phyloP scores from a whole-genome alignment of 495 filamentous ascomycete species.

The Aspergillus baeticus region DNA sequence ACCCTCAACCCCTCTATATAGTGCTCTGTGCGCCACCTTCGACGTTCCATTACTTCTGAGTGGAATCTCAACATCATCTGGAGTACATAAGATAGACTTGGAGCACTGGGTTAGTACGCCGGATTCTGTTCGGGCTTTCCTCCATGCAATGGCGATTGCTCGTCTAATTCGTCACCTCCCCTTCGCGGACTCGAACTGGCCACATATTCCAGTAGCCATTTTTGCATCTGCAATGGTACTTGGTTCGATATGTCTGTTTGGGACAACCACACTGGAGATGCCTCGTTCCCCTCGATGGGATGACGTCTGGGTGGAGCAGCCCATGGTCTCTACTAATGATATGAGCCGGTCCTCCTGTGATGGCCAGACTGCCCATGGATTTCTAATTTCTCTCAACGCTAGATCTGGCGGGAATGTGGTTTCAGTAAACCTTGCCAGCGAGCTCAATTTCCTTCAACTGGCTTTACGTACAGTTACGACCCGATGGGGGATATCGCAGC shows the following conservation, averaged over 20 bases:
- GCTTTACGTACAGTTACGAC: conserved; percentile 14
- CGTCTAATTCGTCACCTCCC: conserved; percentile 16
- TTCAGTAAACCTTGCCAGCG: conserved; percentile 6
- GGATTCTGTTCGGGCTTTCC: no score
- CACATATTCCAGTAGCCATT: conserved; percentile 17
- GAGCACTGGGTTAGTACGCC: no score
- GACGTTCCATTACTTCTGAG: conserved; percentile 7
- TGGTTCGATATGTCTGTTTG: conserved; percentile 8
- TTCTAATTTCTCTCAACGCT: no score
- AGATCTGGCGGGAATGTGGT: background rate
- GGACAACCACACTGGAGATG: background rate
- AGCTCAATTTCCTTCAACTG: conserved; percentile 14
- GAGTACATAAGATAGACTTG: background rate
- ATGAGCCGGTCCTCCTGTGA: background rate
- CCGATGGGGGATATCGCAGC: conserved; percentile 12
- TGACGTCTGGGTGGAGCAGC: background rate
- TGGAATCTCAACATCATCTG: background rate
- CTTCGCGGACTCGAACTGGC: conserved; percentile 10
- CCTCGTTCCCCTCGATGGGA: background rate
- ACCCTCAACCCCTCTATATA: conserved; percentile 9
- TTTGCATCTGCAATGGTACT: conserved; percentile 19
- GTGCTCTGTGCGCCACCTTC: background rate
- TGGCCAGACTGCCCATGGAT: no score
- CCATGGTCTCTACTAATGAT: no score
- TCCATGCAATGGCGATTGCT: conserved; percentile 3